Conservation (phyloP, 2,329 filamentous ascomycete species). For the Herpotrichia juniperi region DNA sequence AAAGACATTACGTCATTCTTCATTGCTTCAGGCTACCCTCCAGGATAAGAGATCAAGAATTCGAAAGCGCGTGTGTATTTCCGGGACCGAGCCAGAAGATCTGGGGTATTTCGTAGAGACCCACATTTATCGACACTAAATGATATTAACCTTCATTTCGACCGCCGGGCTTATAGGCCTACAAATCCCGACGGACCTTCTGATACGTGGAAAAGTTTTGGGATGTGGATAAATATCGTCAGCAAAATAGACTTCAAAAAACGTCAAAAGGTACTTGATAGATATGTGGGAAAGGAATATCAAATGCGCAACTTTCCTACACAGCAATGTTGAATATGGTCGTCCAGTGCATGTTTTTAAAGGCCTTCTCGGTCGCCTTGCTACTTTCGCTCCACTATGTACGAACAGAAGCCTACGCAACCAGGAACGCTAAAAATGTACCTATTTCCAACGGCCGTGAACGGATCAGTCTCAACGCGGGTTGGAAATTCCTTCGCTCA, state of each 20-base stretch:
- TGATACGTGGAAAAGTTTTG: not conserved
- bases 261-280: not conserved
- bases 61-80: too few relatives aligned
- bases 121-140: too few relatives aligned
- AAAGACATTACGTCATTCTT: too few relatives aligned
- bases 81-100: too few relatives aligned
- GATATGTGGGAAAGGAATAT: not conserved
- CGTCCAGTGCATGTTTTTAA: not conserved
- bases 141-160: not conserved
- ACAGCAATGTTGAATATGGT: too few relatives aligned
- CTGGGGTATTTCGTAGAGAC: too few relatives aligned
- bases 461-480: constrained; percentile 42
- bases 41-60: too few relatives aligned
- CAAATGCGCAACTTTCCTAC: not conserved
- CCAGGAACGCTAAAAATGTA: too few relatives aligned
- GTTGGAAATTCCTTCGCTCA: constrained; percentile 49
- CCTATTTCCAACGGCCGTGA: constrained; percentile 20
- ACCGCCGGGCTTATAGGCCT: not conserved
- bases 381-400: not conserved
- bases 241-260: not conserved
- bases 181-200: not conserved
- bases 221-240: not conserved
- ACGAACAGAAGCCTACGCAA: not conserved
- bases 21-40: too few relatives aligned
- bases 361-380: not conserved